These are phyloP conservation scores for Septoria linicola DNA, from an alignment of 2,329 filamentous ascomycete species.

Conservation along the genomic window DNA sequence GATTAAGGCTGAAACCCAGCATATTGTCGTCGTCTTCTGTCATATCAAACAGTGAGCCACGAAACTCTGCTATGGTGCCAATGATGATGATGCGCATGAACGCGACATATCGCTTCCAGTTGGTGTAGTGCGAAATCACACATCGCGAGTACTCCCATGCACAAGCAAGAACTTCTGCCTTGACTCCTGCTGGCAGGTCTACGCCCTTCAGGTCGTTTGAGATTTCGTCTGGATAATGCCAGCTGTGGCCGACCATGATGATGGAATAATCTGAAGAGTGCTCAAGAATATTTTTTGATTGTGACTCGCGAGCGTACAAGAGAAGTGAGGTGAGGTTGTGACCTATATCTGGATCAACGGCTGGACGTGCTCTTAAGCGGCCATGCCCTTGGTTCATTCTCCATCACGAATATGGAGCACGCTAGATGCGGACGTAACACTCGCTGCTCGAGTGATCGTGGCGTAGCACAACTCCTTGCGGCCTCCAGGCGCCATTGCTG, in stretches of 20 bases:
- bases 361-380: no score
- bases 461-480: no score
- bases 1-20: constrained; percentile 20
- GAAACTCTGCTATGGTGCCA: constrained; percentile 28
- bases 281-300: background rate
- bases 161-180: constrained; percentile 26
- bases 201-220: constrained; percentile 20
- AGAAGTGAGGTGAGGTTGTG: no score
- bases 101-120: constrained; percentile 28
- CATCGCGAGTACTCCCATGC: constrained; percentile 31
- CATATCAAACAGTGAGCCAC: constrained; percentile 23
- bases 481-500: no score
- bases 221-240: constrained; percentile 21
- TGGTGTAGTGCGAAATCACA: constrained; percentile 30
- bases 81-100: constrained; percentile 30
- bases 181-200: constrained; percentile 14
- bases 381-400: no score
- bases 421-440: no score
- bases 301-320: no score
- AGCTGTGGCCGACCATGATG: constrained; percentile 13
- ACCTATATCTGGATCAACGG: no score
- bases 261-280: background rate
- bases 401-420: no score
- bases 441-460: no score
- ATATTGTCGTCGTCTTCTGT: constrained; percentile 16